Evolutionary conservation across 768 basidiomycete species (phyloP), one percentile per base, ranked within the genome.

Genomic region (Inosperma sp.): DNA sequence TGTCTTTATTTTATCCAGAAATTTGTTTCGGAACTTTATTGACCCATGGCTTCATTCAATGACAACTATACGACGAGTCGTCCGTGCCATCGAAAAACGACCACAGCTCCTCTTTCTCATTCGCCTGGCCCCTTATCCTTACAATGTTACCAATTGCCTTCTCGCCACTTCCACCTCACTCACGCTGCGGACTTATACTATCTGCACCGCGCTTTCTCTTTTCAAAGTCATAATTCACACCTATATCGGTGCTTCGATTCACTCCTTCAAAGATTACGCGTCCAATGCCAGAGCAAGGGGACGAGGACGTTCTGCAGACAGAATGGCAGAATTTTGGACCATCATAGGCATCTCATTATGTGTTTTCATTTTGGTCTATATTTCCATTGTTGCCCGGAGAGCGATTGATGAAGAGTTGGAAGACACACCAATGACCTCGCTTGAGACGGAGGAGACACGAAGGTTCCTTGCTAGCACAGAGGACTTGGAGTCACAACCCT

Each of bases 111-210:
- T 96, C 16, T 92, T 95, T 72, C 81, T 95, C 53, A 89, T 96
- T 59, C 86, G 93, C 43, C 76, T 93, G 48, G 92, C 88, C n/a
- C 90, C 90, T 3, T 91, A 92, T 64, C 89, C 87, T 0, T 91
- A 88, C 73, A 95, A 95, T 70, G 88, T 95, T 61, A 90, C 95
- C 83, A 96, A 95, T 72, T 89, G 87, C 62, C 82, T 96, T 41
- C 79, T 96, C 41, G 92, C 93, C 7, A 88, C 90, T 2, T 83
- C 88, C n/a, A 84, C 84, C 26, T 82, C 85, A 5, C 81, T 94
- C 58, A 84, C 84, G 4, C 74, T 93, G 56, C 75, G 76, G 56
- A 90, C 88, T 21, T 93, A 92, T 72, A 80, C 82, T 33, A 63
- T 80, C 43, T 86, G 88, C 73, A 92, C 93, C 19, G 84, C 84